A percentile compares a stretch with the other conserved stretches of the same genome.
phyloP scores from a whole-genome alignment of 495 filamentous ascomycete genomes.

The Daldinia caldariorum region DNA sequence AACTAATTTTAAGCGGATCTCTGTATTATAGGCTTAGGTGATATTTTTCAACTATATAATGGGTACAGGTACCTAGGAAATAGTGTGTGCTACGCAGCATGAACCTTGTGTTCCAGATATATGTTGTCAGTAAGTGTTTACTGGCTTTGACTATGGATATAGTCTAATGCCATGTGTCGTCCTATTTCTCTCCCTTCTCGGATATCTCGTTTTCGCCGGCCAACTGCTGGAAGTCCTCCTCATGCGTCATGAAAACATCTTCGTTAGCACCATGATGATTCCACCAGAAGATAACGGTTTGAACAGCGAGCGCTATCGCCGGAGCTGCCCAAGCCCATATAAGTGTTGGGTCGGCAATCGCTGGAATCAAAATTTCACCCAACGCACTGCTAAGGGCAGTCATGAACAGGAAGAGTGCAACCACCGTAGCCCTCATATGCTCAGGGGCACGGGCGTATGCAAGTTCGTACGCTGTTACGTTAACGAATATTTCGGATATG shows the following conservation, averaged over 20 bases:
- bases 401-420: slow-evolving; percentile 65
- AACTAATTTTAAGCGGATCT: neutral
- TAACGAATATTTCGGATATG: slow-evolving; percentile 68
- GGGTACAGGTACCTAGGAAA: too few relatives aligned
- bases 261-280: slow-evolving; percentile 57
- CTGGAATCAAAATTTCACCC: slow-evolving; percentile 64
- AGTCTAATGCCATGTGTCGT: neutral
- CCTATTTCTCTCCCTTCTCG: slow-evolving; percentile 18
- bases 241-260: slow-evolving; percentile 54
- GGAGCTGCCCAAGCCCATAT: slow-evolving; percentile 65
- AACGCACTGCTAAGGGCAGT: slow-evolving; percentile 63
- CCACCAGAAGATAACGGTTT: slow-evolving; percentile 61
- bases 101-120: too few relatives aligned
- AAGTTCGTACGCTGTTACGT: slow-evolving; percentile 70
- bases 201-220: neutral
- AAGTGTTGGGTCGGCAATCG: slow-evolving; percentile 63
- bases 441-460: slow-evolving; percentile 70
- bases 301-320: slow-evolving; percentile 57
- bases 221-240: slow-evolving; percentile 35
- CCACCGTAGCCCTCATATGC: slow-evolving; percentile 69
- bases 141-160: neutral
- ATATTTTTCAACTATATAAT: too few relatives aligned
- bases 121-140: too few relatives aligned
- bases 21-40: too few relatives aligned
- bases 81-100: too few relatives aligned